Percentiles rank a stretch among this genome's conserved stretches.
Conservation (phyloP, 2,329 filamentous ascomycete species). For the Apiospora phragmitis region DNA sequence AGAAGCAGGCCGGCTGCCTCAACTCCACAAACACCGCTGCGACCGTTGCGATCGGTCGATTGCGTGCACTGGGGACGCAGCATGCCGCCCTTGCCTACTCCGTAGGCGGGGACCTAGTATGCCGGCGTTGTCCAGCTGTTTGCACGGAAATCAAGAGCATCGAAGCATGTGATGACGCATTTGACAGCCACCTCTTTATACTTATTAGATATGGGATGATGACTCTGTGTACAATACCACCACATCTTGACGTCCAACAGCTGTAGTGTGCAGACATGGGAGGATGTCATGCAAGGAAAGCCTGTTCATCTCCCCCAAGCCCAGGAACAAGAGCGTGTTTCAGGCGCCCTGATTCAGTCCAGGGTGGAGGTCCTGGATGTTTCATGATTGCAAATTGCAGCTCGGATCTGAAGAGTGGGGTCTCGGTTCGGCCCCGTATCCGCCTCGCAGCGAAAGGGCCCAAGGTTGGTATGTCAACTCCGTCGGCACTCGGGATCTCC, state of each 20-base stretch:
- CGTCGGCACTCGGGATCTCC: background rate
- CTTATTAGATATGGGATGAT: background rate
- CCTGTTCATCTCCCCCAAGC: background rate
- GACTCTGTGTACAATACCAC: background rate
- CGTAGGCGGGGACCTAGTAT: background rate
- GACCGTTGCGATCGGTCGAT: background rate
- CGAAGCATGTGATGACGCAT: background rate
- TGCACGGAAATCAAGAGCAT: background rate
- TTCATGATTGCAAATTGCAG: constrained; percentile 4
- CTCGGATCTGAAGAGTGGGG: background rate
- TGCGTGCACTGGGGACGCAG: background rate
- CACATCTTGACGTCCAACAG: background rate
- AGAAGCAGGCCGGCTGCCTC: background rate
- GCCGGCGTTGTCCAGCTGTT: background rate
- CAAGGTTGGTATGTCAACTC: background rate
- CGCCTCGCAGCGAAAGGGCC: background rate
- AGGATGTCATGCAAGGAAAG: background rate
- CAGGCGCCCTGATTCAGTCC: background rate
- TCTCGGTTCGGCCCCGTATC: constrained; percentile 5
- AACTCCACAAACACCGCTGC: background rate
- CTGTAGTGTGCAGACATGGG: background rate
- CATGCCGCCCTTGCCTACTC: background rate
- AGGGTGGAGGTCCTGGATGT: background rate
- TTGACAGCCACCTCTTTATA: background rate
- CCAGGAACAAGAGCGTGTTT: background rate